These are phyloP conservation scores for Dalbergia oliveri DNA, from an alignment of 306 rosid genomes.

Conservation along the genomic window DNA sequence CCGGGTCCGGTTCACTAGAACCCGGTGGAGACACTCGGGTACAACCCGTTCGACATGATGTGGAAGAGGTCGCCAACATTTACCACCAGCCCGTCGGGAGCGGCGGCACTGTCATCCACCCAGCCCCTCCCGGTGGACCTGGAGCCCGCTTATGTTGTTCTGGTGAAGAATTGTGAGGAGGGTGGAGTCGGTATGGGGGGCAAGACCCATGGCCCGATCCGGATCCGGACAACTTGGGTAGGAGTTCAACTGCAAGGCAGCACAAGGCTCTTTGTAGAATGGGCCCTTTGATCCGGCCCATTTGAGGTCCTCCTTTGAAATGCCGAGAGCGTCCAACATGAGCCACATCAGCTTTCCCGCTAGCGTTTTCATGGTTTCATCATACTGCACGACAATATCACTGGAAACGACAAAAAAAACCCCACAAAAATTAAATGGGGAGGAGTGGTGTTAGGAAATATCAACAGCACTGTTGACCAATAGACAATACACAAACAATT, in stretches of 20 bases:
- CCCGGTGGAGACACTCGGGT: constrained; percentile 82
- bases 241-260: constrained; percentile 77
- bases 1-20: constrained; percentile 71
- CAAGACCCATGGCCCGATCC: constrained; percentile 93
- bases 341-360: constrained; percentile 78
- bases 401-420: constrained; percentile 53
- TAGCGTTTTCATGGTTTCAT: constrained; percentile 69
- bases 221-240: constrained; percentile 96
- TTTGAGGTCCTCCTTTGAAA: constrained; percentile 63
- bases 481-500: neutral
- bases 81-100: constrained; percentile 57
- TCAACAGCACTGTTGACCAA: constrained; percentile 21
- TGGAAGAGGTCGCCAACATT: constrained; percentile 81
- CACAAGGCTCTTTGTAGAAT: constrained; percentile 44
- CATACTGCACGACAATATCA: constrained; percentile 63
- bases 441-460: constrained; percentile 1
- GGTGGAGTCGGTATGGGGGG: constrained; percentile 90
- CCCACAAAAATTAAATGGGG: neutral
- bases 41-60: constrained; percentile 79
- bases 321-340: constrained; percentile 71
- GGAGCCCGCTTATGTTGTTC: constrained; percentile 76
- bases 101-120: constrained; percentile 82
- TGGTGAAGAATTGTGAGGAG: constrained; percentile 79
- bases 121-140: constrained; percentile 64
- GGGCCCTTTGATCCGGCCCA: constrained; percentile 73